Evolutionary conservation across 75 land plant genomes (phyloP).

Genomic region (Cunninghamia lanceolata): DNA sequence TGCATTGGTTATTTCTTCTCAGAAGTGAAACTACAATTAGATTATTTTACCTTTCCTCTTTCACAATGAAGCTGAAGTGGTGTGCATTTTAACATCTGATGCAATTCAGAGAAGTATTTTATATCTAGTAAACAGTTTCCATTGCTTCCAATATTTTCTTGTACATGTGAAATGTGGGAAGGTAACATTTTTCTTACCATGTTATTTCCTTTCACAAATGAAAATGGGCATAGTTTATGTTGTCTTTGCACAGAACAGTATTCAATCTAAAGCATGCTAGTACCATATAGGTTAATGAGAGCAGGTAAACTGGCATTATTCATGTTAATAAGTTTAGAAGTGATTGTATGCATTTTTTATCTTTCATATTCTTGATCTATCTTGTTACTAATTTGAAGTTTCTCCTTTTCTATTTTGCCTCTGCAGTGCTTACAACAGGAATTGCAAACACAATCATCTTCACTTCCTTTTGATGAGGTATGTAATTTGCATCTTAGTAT

Average conservation of each 20-base stretch:
- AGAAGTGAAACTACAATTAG: not conserved
- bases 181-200: not conserved
- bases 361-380: not conserved
- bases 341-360: not conserved
- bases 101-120: not conserved
- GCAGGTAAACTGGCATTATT: not conserved
- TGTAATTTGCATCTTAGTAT: not conserved
- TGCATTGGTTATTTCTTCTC: not conserved
- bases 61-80: not conserved
- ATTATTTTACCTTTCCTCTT: not conserved
- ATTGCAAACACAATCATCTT: conserved; percentile 56
- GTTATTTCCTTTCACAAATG: not conserved
- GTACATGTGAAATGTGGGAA: not conserved
- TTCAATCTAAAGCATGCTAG: not conserved
- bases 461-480: conserved; percentile 97
- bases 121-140: not conserved
- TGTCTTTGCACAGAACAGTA: not conserved
- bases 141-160: not conserved
- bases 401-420: conserved; percentile 9
- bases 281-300: not conserved
- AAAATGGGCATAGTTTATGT: not conserved
- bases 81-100: not conserved
- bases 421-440: conserved; percentile 85
- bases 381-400: not conserved
- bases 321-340: not conserved